Conservation (phyloP, 148 eudicot species). For the Vaccinium myrtillus region DNA sequence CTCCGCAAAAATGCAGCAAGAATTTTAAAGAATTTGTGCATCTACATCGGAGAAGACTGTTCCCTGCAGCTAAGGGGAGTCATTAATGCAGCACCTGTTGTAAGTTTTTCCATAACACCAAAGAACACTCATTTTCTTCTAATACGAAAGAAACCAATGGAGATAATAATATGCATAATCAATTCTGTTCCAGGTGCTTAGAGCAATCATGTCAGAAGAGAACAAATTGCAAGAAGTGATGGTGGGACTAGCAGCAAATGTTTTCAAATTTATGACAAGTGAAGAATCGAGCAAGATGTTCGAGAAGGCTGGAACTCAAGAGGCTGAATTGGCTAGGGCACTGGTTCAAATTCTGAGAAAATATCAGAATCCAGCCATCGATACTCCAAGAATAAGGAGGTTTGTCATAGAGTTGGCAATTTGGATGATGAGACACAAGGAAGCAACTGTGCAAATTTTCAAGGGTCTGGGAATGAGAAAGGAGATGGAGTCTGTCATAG, state of each 20-base stretch:
- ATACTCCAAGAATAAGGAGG: conserved; percentile 73
- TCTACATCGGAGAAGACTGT: conserved; percentile 49
- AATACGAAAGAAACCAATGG: background rate
- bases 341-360: conserved; percentile 55
- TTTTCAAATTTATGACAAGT: conserved; percentile 56
- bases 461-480: conserved; percentile 44
- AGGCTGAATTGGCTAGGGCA: conserved; percentile 45
- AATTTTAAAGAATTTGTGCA: conserved; percentile 68
- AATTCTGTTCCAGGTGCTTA: conserved; percentile 56
- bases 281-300: conserved; percentile 53
- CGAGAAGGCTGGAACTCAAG: conserved; percentile 37
- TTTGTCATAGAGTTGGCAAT: conserved; percentile 79
- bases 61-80: conserved; percentile 44
- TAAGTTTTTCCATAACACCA: conserved; percentile 33
- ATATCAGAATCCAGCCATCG: conserved; percentile 44
- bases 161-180: background rate
- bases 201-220: conserved; percentile 56
- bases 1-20: conserved; percentile 66
- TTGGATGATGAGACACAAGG: conserved; percentile 71
- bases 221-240: conserved; percentile 66
- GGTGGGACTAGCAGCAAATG: conserved; percentile 70
- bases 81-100: conserved; percentile 56
- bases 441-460: conserved; percentile 40
- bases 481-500: conserved; percentile 63
- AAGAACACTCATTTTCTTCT: background rate